These are phyloP conservation scores for Colletotrichum acutatum DNA, from an alignment of 2,329 filamentous ascomycete species.

Conservation along the genomic window DNA sequence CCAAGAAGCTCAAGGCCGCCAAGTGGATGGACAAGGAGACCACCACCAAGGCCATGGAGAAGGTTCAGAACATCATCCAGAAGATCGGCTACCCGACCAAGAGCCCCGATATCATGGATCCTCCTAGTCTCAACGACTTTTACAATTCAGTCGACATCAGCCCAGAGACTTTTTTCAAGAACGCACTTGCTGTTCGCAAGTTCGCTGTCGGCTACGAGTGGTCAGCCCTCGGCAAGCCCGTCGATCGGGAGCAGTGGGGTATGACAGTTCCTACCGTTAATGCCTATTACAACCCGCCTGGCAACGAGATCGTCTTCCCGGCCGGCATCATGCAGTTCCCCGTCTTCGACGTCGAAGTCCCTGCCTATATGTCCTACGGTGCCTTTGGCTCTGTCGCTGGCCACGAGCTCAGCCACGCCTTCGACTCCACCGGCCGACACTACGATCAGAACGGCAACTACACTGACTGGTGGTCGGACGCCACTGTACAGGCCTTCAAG, in stretches of 20 bases:
- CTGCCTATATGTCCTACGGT: slow-evolving; percentile 75
- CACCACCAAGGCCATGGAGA: slow-evolving; percentile 68
- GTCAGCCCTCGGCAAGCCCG: slow-evolving; percentile 68
- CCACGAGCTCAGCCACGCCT: slow-evolving; percentile 77
- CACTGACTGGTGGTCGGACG: slow-evolving; percentile 74
- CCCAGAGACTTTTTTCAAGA: slow-evolving; percentile 65
- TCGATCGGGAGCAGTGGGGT: slow-evolving; percentile 68
- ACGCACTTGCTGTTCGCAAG: slow-evolving; percentile 61
- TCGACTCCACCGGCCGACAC: slow-evolving; percentile 73
- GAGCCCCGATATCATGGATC: slow-evolving; percentile 70
- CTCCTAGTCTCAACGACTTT: slow-evolving; percentile 64
- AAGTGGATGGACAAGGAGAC: slow-evolving; percentile 74
- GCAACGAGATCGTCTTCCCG: slow-evolving; percentile 77
- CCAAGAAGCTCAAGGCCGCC: slow-evolving; percentile 65
- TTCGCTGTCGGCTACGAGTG: slow-evolving; percentile 62
- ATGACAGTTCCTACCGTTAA: slow-evolving; percentile 73
- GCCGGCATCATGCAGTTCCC: slow-evolving; percentile 78
- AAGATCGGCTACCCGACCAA: slow-evolving; percentile 76
- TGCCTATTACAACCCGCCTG: slow-evolving; percentile 71
- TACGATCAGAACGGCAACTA: slow-evolving; percentile 74
- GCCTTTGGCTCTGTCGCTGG: slow-evolving; percentile 74
- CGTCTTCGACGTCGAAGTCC: slow-evolving; percentile 71
- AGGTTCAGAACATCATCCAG: slow-evolving; percentile 74
- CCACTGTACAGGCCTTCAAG: slow-evolving; percentile 67
- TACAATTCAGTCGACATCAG: slow-evolving; percentile 65